These are phyloP conservation scores for Taphrina flavorubra DNA, from an alignment of 1,139 yeast genomes.

Conservation along the genomic window DNA sequence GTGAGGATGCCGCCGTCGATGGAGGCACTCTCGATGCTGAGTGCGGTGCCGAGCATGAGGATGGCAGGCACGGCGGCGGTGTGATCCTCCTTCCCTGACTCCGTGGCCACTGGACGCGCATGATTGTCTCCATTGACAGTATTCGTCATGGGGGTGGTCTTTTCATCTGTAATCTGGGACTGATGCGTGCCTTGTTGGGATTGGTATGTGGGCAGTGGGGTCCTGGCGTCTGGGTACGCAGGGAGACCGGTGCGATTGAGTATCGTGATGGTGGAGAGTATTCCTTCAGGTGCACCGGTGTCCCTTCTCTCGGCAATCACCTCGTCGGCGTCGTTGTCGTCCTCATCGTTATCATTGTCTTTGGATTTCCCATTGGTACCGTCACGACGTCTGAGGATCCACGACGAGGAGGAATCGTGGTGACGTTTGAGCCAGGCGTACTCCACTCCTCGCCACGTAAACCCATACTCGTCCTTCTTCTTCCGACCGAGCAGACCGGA, in stretches of 20 bases:
- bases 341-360: too few relatives aligned
- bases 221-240: conserved; percentile 2
- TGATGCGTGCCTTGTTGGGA: neutral
- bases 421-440: neutral
- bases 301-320: conserved; percentile 1
- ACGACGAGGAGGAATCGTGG: too few relatives aligned
- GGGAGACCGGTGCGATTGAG: neutral
- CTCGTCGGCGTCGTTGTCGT: neutral
- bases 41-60: conserved; percentile 20
- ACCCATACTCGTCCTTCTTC: neutral
- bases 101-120: neutral
- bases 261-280: neutral
- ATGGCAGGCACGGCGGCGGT: neutral
- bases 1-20: conserved; percentile 22
- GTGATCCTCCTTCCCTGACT: neutral
- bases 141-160: neutral
- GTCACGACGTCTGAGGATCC: too few relatives aligned
- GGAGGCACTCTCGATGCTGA: conserved; percentile 18
- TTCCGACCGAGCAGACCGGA: neutral
- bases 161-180: neutral
- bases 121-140: too few relatives aligned
- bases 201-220: neutral
- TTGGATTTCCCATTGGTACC: neutral
- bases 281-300: neutral
- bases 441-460: neutral